These are phyloP conservation scores for Scheffersomyces ergatensis DNA, from an alignment of 805 yeast genomes.

Conservation along the genomic window DNA sequence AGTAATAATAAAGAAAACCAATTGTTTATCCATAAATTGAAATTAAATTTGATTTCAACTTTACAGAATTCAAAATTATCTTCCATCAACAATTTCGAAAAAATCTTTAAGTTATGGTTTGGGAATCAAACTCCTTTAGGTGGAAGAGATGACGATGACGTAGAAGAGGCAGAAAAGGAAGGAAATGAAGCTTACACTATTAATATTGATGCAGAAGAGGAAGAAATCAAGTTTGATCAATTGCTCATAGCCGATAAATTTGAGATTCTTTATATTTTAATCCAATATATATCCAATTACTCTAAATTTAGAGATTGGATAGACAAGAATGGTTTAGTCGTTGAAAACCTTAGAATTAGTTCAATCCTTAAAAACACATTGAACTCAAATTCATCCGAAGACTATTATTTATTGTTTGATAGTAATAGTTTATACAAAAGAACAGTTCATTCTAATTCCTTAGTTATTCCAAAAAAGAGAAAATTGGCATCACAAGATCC, in stretches of 20 bases:
- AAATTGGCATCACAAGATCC: slow-evolving; percentile 32
- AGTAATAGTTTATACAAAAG: slow-evolving; percentile 52
- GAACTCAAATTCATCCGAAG: slow-evolving; percentile 15
- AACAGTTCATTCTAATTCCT: slow-evolving; percentile 18
- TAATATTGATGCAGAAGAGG: slow-evolving; percentile 12
- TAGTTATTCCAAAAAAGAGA: slow-evolving; percentile 35
- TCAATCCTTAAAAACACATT: slow-evolving; percentile 10
- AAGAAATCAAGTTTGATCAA: slow-evolving; percentile 33
- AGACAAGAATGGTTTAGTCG: slow-evolving; percentile 32
- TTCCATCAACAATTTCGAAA: slow-evolving; percentile 28
- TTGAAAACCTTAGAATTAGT: slow-evolving; percentile 22
- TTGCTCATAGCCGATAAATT: slow-evolving; percentile 47
- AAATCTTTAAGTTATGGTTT: slow-evolving; percentile 30
- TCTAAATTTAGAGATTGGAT: slow-evolving; percentile 47
- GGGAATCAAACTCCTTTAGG: slow-evolving; percentile 31
- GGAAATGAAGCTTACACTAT: slow-evolving; percentile 8
- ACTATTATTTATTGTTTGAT: slow-evolving; percentile 42
- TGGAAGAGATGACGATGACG: slow-evolving; percentile 22
- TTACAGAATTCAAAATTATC: slow-evolving; percentile 36
- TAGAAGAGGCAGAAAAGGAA: slow-evolving; percentile 15
- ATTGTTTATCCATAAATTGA: slow-evolving; percentile 40
- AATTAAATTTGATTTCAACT: slow-evolving; percentile 38
- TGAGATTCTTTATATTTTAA: slow-evolving; percentile 45
- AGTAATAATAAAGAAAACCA: neutral
- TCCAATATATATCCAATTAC: slow-evolving; percentile 40